These are phyloP conservation scores for Amanita rimosa DNA, from an alignment of 768 basidiomycete species.

Conservation along the genomic window DNA sequence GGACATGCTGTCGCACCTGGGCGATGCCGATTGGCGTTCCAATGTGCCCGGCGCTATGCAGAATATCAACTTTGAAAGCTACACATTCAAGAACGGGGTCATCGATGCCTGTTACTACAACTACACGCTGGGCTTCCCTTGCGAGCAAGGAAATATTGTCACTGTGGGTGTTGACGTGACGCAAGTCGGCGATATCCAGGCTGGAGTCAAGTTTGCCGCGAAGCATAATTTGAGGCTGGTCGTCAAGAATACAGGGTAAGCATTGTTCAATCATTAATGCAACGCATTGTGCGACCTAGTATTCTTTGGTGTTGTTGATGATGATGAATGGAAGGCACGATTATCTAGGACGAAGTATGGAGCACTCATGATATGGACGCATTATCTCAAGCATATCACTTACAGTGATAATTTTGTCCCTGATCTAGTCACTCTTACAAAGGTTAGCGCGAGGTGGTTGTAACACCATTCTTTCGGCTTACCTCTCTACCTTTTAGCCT, in stretches of 20 bases:
- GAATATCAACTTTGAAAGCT: constrained; percentile 18
- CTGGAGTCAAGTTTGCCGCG: constrained; percentile 1
- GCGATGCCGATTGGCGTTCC: constrained; percentile 28
- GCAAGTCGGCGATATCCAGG: constrained; percentile 25
- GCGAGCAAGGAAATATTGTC: constrained; percentile 32
- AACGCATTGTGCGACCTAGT: too few species aligned
- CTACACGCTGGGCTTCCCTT: constrained; percentile 25
- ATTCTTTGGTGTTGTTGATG: too few species aligned
- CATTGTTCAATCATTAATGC: too few species aligned
- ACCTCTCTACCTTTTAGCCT: constrained; percentile 9
- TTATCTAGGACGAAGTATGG: constrained; percentile 32
- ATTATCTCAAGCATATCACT: constrained; percentile 22
- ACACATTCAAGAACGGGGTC: constrained; percentile 29
- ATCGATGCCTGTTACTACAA: constrained; percentile 42
- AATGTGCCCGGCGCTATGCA: constrained; percentile 30
- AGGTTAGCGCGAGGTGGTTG: background rate
- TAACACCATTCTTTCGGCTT: background rate
- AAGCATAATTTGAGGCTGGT: constrained; percentile 24
- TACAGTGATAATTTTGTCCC: constrained; percentile 20
- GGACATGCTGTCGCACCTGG: constrained; percentile 15
- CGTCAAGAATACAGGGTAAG: constrained; percentile 24
- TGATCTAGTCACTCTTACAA: constrained; percentile 4
- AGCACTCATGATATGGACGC: constrained; percentile 30
- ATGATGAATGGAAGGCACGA: constrained; percentile 24
- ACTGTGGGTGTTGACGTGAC: constrained; percentile 29